Base-by-base conservation (phyloP, 2,329 filamentous ascomycete genomes). In the Cladosporium velox region DNA sequence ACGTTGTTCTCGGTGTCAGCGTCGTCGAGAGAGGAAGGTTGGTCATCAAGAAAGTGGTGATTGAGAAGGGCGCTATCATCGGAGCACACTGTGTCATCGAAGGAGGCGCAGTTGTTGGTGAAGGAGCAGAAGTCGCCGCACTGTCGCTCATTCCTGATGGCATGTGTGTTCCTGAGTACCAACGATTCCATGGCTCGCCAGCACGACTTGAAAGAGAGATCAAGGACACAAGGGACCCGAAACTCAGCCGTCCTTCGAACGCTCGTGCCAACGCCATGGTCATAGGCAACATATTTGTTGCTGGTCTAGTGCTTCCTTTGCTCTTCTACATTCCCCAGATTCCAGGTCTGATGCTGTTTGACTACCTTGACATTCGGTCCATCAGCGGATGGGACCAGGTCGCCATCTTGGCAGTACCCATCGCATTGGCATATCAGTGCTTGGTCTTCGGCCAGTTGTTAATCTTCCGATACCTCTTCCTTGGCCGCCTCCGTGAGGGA, bases 141-240 rank as follows among this genome's bases (percentile, higher is more conserved):
- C 66, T 72, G 7, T 72, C 71, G 15, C 69, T 72, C 65, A 67
- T 72, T 10, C 69, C 71, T 5, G 65, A 69, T 58, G 70, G 71
- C 52, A 69, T 72, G 69, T 59, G 44, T 10, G 32, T 72, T 11
- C 66, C 69, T 24, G 54, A 51, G 6, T 68, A 49, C 30, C 68
- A 71, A 51, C 68, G 70, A 49, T 72, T 69, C 64, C 70, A 71
- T 34, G 70, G 70, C 26, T 71, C 70, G 30, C 69, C 70, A 6
- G 70, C 70, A 59, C 67, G 64, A 21, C 67, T 71, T 26, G 69
- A 72, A 3, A 66, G 68, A 26, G 52, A 68, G 24, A 38, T 72
- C 21, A 66, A 68, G 28, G 68, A 70, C 3, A 59, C 55, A 3
- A 62, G 52, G 1, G 44, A 67, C 8, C 67, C 66, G 30, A 47